These are phyloP conservation scores for Claviceps capensis DNA, from an alignment of 2,329 filamentous ascomycete genomes.

Conservation along the genomic window DNA sequence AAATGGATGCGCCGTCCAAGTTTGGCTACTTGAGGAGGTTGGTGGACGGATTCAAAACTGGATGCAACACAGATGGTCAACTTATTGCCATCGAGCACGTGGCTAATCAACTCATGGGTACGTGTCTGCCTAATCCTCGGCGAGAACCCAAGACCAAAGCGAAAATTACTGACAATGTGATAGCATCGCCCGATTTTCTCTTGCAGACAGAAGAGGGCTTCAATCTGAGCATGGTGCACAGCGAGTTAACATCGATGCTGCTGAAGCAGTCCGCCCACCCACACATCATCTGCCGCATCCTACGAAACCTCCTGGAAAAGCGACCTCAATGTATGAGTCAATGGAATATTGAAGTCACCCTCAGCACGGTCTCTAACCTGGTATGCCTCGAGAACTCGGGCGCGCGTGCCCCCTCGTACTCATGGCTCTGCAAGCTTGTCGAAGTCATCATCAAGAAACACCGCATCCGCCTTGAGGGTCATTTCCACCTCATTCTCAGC, in stretches of 20 bases:
- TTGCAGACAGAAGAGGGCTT: slow-evolving; percentile 16
- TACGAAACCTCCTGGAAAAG: slow-evolving; percentile 35
- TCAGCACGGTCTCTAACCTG: slow-evolving; percentile 30
- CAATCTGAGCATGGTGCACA: slow-evolving; percentile 28
- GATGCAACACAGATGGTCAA: slow-evolving; percentile 23
- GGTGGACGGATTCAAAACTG: slow-evolving; percentile 17
- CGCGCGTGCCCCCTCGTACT: slow-evolving; percentile 23
- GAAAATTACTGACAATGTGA: slow-evolving; percentile 7
- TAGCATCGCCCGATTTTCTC: slow-evolving; percentile 17
- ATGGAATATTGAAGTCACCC: slow-evolving; percentile 42
- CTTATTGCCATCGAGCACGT: slow-evolving; percentile 31
- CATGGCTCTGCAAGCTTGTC: slow-evolving; percentile 37
- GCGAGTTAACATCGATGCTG: slow-evolving; percentile 24
- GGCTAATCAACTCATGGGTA: slow-evolving; percentile 26
- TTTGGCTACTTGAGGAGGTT: slow-evolving; percentile 26
- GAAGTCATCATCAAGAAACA: slow-evolving; percentile 45
- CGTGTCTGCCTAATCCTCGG: slow-evolving; percentile 3
- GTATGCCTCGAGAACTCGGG: slow-evolving; percentile 13
- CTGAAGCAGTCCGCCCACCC: slow-evolving; percentile 19
- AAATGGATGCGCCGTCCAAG: slow-evolving; percentile 18
- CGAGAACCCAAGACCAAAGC: too few relatives aligned
- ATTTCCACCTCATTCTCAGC: slow-evolving; percentile 44
- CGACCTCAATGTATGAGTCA: slow-evolving; percentile 38
- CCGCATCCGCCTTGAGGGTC: slow-evolving; percentile 45
- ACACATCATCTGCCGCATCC: slow-evolving; percentile 25